A percentile compares a stretch with the other conserved stretches of the same genome.
Conservation (phyloP, 2,329 filamentous ascomycete species). For the Knufia fluminis region DNA sequence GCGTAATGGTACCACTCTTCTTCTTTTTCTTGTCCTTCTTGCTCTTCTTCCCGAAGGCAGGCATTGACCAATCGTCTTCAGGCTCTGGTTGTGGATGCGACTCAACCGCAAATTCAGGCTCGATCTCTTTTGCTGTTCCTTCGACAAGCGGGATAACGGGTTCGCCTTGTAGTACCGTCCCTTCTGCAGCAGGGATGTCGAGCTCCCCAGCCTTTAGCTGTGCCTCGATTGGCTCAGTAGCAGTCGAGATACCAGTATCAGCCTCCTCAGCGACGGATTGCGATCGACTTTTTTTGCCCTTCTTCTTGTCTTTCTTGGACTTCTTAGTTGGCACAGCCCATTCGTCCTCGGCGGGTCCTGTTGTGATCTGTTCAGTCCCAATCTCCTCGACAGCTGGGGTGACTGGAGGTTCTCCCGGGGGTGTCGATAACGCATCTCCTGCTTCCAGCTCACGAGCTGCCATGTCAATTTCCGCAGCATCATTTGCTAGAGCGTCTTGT, state of each 20-base stretch:
- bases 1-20: background rate
- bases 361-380: background rate
- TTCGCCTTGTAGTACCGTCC: too few relatives aligned
- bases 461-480: background rate
- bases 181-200: background rate
- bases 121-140: background rate
- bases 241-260: background rate
- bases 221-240: background rate
- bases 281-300: slow-evolving; percentile 12
- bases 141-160: background rate
- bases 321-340: slow-evolving; percentile 22
- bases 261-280: background rate
- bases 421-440: background rate
- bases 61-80: slow-evolving; percentile 1
- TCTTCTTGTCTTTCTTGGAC: slow-evolving; percentile 22
- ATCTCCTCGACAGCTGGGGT: background rate
- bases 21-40: slow-evolving; percentile 13
- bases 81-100: background rate
- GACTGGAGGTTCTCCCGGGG: background rate
- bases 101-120: background rate
- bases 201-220: background rate
- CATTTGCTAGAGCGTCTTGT: background rate
- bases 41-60: background rate
- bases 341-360: slow-evolving; percentile 11
- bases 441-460: background rate